These are phyloP conservation scores for Naganishia sp. DNA, from an alignment of 1,284 basidiomycete species.

Conservation along the genomic window DNA sequence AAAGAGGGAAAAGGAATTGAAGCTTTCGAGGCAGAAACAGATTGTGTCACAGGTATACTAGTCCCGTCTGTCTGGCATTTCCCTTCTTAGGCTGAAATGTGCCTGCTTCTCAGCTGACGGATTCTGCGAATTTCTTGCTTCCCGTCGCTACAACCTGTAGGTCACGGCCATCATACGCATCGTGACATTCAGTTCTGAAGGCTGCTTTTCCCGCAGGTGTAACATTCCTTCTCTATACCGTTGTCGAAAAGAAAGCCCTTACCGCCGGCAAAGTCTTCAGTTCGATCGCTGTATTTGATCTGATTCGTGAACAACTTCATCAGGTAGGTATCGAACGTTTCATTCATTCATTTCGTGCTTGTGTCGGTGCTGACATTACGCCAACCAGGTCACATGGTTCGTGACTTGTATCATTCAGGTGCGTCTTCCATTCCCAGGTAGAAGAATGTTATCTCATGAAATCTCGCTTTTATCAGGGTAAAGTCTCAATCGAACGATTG, in stretches of 20 bases:
- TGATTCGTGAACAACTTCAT: slow-evolving; percentile 42
- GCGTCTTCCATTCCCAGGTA: background rate
- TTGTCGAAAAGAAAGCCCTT: slow-evolving; percentile 56
- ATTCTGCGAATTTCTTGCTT: slow-evolving; percentile 59
- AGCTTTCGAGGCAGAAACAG: slow-evolving; percentile 56
- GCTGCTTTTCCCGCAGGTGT: slow-evolving; percentile 45
- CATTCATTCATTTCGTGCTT: background rate
- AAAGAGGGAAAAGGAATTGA: slow-evolving; percentile 63
- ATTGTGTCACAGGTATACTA: slow-evolving; percentile 54
- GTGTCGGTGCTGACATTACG: background rate
- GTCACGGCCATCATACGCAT: background rate
- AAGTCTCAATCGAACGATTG: slow-evolving; percentile 29
- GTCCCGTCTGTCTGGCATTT: background rate
- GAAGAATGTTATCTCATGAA: background rate
- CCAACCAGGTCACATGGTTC: slow-evolving; percentile 10
- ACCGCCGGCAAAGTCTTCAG: slow-evolving; percentile 55
- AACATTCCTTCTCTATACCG: slow-evolving; percentile 65
- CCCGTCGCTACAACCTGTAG: slow-evolving; percentile 64
- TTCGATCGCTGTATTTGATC: slow-evolving; percentile 52
- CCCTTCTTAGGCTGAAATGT: background rate
- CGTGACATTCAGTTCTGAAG: background rate
- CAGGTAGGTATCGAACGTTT: background rate
- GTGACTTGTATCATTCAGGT: slow-evolving; percentile 26
- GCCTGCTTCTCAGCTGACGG: slow-evolving; percentile 11
- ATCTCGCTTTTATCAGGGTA: slow-evolving; percentile 2